A percentile compares a stretch with the other conserved stretches of the same genome.
phyloP scores from a whole-genome alignment of 2,329 filamentous ascomycete genomes.

The Ophiostoma novo-ulmi region DNA sequence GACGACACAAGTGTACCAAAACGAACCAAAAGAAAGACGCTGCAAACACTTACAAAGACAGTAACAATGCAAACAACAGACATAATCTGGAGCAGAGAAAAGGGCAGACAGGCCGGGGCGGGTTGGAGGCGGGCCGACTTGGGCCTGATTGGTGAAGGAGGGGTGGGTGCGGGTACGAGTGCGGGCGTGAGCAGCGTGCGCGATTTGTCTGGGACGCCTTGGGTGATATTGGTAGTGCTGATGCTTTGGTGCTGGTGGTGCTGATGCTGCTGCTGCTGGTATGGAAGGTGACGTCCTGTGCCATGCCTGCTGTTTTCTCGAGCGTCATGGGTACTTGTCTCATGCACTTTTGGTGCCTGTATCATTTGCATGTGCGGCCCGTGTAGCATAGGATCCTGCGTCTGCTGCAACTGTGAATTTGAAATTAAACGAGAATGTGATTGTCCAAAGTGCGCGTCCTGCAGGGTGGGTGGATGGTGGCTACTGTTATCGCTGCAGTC shows the following conservation, averaged over 20 bases:
- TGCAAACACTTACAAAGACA: conserved; percentile 26
- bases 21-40: neutral
- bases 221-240: neutral
- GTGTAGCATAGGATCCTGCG: conserved; percentile 16
- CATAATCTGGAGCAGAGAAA: conserved; percentile 32
- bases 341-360: neutral
- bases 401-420: conserved; percentile 10
- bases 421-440: neutral
- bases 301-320: neutral
- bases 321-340: neutral
- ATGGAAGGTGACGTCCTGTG: neutral
- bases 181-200: conserved; percentile 20
- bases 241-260: neutral
- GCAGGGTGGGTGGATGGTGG: neutral
- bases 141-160: conserved; percentile 19
- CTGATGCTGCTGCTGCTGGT: neutral
- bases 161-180: conserved; percentile 6
- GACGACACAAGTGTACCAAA: no score
- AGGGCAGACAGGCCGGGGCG: conserved; percentile 21
- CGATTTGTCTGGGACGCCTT: conserved; percentile 24
- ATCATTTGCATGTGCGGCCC: conserved; percentile 8
- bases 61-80: conserved; percentile 31
- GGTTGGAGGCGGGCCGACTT: conserved; percentile 27
- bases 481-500: neutral
- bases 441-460: neutral